Conservation (phyloP, 306 rosid genomes). For the Castanopsis chinensis region DNA sequence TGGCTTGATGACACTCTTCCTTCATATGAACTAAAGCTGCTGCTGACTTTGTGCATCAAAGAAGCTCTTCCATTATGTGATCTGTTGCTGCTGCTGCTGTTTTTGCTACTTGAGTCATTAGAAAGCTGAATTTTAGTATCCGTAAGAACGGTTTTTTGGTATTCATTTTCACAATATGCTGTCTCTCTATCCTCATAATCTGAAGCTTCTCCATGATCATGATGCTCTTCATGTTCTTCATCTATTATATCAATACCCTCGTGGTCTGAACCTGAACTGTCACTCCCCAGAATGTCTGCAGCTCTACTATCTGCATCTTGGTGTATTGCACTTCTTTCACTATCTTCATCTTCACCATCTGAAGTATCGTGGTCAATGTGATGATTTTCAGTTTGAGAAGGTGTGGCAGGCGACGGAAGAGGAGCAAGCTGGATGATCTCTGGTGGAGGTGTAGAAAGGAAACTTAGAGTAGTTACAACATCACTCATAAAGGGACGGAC, state of each 20-base stretch:
- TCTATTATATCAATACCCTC: too few species aligned
- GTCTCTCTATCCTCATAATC: conserved; percentile 8
- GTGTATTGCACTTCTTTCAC: not conserved
- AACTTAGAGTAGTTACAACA: conserved; percentile 72
- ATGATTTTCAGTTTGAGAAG: conserved; percentile 1
- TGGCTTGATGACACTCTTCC: conserved; percentile 28
- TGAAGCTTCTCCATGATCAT: not conserved
- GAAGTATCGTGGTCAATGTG: conserved; percentile 8
- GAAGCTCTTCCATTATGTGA: conserved; percentile 14
- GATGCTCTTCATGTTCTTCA: not conserved
- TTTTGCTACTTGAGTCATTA: conserved; percentile 28
- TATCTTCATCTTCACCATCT: not conserved
- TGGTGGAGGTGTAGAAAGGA: conserved; percentile 50
- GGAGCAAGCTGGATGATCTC: conserved; percentile 21
- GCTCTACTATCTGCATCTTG: too few species aligned
- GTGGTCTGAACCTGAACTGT: too few species aligned
- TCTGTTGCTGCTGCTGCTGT: conserved; percentile 15
- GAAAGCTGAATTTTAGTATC: conserved; percentile 31
- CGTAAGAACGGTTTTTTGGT: conserved; percentile 12
- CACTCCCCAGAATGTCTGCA: too few species aligned
- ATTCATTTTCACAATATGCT: conserved; percentile 12
- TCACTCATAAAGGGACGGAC: conserved; percentile 91
- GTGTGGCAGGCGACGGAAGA: conserved; percentile 5
- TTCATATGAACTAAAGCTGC: conserved; percentile 19
- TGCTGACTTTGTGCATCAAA: conserved; percentile 21